Conservation (phyloP, 768 basidiomycete species). For the Boletus edulis region DNA sequence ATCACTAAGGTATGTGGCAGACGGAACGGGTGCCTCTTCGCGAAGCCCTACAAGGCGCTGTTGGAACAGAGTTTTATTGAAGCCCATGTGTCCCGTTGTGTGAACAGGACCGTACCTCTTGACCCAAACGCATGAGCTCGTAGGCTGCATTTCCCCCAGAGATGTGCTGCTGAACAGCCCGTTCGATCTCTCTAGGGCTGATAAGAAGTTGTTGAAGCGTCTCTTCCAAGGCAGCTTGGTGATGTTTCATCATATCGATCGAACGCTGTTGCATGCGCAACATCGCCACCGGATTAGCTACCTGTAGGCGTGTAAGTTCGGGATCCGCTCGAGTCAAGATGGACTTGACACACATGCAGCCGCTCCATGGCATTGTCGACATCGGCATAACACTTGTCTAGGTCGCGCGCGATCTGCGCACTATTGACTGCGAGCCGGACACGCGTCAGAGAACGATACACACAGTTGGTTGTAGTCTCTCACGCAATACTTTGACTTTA, state of each 20-base stretch:
- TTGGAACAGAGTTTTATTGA: neutral
- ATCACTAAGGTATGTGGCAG: conserved; percentile 16
- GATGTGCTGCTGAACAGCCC: conserved; percentile 38
- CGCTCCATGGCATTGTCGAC: conserved; percentile 40
- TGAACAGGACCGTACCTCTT: conserved; percentile 35
- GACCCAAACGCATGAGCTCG: conserved; percentile 52
- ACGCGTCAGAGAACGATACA: conserved; percentile 3
- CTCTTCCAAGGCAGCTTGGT: conserved; percentile 36
- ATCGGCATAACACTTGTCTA: conserved; percentile 43
- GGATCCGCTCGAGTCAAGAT: neutral
- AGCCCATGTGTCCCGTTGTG: neutral
- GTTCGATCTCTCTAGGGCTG: conserved; percentile 34
- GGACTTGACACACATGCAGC: conserved; percentile 38
- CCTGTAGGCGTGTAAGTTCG: conserved; percentile 12
- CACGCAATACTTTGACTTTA: conserved; percentile 39
- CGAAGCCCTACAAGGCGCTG: conserved; percentile 26
- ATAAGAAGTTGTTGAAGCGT: conserved; percentile 41
- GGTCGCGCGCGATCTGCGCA: conserved; percentile 44
- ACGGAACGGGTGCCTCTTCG: neutral
- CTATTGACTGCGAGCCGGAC: conserved; percentile 37
- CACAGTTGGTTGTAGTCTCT: conserved; percentile 10
- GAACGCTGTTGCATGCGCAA: conserved; percentile 31
- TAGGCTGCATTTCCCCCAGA: conserved; percentile 42
- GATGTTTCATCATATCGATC: conserved; percentile 21
- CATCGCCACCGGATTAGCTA: conserved; percentile 20